Evolutionary conservation across 2,329 filamentous ascomycete genomes (phyloP), one percentile per base, ranked within the genome.

Genomic region (Penicillium nordicum): DNA sequence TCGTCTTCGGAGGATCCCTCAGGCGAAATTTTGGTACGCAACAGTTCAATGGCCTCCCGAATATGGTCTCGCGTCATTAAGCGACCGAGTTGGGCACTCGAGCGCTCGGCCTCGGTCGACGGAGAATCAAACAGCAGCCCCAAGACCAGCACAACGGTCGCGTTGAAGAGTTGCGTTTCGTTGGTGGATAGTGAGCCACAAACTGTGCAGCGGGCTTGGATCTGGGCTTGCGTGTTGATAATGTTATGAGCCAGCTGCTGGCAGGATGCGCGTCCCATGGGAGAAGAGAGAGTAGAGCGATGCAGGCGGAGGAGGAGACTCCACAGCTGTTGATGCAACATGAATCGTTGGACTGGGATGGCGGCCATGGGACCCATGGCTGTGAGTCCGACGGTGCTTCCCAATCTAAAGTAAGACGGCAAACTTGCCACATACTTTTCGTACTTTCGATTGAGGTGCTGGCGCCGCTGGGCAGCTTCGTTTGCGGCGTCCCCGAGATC

Each of bases 241-340:
- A 53, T 53, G 21, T 53, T 47, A 47, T 53, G 42, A 41, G 50
- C 50, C 12, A 53, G 50, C 34, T 53, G 50, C 25, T 53, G 50
- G 34, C 43, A 53, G 23, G 42, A 53, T 40, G 50, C 43, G 1
- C 43, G 43, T 6, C 50, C 50, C n/a, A 53, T 53, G 25, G 50
- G 43, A 30, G 53, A 50, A 3, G 50, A 47, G 3, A 59, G 41
- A 36, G 25, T 57, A 6, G 43, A 25, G 3, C 57, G 59, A 30
- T 63, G 50, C 1, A 63, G 55, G 21, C 61, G 59, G 1, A 63
- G 57, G 21, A 62, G 44, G 25, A 63, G 30, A 29, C 54, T 55
- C 61, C 61, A 62, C 4, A 63, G 52, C 51, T 63, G 61, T 41
- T 63, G 59, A 40, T 63, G 59, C 18, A 63, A 38, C 55, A 63